These are phyloP conservation scores for Metschnikowia corniflorae DNA, from an alignment of 805 yeast genomes.

Conservation along the genomic window DNA sequence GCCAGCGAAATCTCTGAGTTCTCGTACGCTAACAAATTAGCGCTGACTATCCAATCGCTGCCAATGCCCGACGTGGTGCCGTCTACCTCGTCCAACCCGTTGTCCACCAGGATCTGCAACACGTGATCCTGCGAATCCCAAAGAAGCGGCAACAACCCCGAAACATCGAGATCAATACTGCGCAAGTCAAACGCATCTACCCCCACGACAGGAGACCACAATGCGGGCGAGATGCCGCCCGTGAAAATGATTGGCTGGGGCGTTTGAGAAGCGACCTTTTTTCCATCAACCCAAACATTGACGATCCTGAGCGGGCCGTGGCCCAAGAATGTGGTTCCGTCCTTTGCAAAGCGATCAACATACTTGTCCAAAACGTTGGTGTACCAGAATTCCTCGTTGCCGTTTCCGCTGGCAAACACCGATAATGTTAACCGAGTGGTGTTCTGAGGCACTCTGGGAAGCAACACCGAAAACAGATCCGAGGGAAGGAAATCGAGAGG, in stretches of 20 bases:
- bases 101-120: slow-evolving; percentile 20
- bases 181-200: slow-evolving; percentile 70
- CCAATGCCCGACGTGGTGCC: slow-evolving; percentile 29
- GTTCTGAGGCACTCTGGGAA: slow-evolving; percentile 50
- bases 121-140: slow-evolving; percentile 44
- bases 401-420: slow-evolving; percentile 69
- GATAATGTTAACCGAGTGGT: slow-evolving; percentile 59
- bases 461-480: slow-evolving; percentile 28
- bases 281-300: slow-evolving; percentile 57
- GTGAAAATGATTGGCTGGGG: slow-evolving; percentile 77
- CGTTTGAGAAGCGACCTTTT: slow-evolving; percentile 54
- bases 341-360: slow-evolving; percentile 34
- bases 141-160: slow-evolving; percentile 65
- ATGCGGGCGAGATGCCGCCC: slow-evolving; percentile 75
- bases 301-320: slow-evolving; percentile 73
- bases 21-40: slow-evolving; percentile 55
- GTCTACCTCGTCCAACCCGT: slow-evolving; percentile 18
- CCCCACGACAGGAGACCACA: slow-evolving; percentile 81
- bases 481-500: slow-evolving; percentile 48
- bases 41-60: slow-evolving; percentile 60
- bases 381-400: slow-evolving; percentile 84
- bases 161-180: slow-evolving; percentile 65
- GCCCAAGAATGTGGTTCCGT: slow-evolving; percentile 38
- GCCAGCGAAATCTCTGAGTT: slow-evolving; percentile 35
- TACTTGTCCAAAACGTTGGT: slow-evolving; percentile 52